Conservation (phyloP, 2,329 filamentous ascomycete species). For the Coniochaeta pulveracea region DNA sequence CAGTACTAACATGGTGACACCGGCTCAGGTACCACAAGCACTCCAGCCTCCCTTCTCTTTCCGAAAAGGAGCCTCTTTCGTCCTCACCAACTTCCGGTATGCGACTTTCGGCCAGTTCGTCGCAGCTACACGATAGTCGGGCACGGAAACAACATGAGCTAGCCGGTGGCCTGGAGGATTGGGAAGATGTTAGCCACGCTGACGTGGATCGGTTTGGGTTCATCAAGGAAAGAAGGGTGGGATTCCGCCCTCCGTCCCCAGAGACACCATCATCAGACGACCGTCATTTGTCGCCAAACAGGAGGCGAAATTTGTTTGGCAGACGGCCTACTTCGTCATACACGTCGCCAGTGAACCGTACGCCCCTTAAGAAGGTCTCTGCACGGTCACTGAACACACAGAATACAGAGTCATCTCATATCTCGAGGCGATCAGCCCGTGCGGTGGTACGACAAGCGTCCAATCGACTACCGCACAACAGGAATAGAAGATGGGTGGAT, state of each 20-base stretch:
- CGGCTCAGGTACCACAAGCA: not conserved
- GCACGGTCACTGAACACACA: constrained; percentile 48
- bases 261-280: constrained; percentile 25
- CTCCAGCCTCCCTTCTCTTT: constrained; percentile 2
- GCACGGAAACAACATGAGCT: constrained; percentile 31
- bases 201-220: constrained; percentile 61
- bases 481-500: constrained; percentile 49
- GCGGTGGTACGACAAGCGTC: constrained; percentile 45
- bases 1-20: constrained; percentile 13
- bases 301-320: constrained; percentile 32
- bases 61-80: constrained; percentile 12
- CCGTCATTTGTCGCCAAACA: constrained; percentile 26
- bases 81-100: constrained; percentile 19
- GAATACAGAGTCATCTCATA: constrained; percentile 36
- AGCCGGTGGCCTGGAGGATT: constrained; percentile 53
- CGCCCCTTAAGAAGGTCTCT: constrained; percentile 43
- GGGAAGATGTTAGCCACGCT: constrained; percentile 49
- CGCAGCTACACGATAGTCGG: constrained; percentile 29
- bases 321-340: constrained; percentile 26
- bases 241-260: constrained; percentile 28
- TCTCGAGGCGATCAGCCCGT: constrained; percentile 40
- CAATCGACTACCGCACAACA: constrained; percentile 50
- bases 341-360: constrained; percentile 24
- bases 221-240: constrained; percentile 37
- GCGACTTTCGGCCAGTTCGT: constrained; percentile 31